Base-by-base conservation (phyloP, 2,329 filamentous ascomycete genomes). In the Drechslerella dactyloides region DNA sequence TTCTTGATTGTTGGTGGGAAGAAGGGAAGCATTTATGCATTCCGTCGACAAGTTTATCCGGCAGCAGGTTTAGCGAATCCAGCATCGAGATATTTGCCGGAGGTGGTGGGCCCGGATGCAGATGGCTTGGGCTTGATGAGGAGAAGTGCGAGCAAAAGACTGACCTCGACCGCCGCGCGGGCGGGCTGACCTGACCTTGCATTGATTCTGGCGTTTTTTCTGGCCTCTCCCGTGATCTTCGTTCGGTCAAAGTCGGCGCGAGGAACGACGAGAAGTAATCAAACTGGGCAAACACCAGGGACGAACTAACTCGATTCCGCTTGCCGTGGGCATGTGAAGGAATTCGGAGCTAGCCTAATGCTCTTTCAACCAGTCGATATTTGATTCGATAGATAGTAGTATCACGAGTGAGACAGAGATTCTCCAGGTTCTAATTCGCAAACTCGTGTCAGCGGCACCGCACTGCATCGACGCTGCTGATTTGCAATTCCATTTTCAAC, bases 81-180 rank as follows among this genome's bases (percentile, higher is more conserved):
- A 33, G 27, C 27, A 33, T 33, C 27, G 40, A 48, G 15, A 48
- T 48, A 48, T 48, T 23, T 48, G 44, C 44, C 44, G 44, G 44
- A 42, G 5, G n/a, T 23, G 44, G 44, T 48, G 44, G 44, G 44
- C 44, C 44, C 19, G 44, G 44, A 48, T 48, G 27, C 27, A 33
- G n/a, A n/a, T n/a, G 40, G 40, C 40, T 44, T 44, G 40, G 15
- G 19, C 19, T 48, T 19, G 19, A 17, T 19, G 44, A 10, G 44
- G 44, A 19, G 44, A 48, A 21, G 44, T 15, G 17, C 4, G 21
- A 13, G 13, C 15, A 44, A 15, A 44, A 15, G 17, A 15, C 44
- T 48, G 15, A 48, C 19, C 27, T 33, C 27, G 27, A 33, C 27
- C 27, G 27, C 27, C 27, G 27, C 27, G 27, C 27, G 27, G 27